Evolutionary conservation across 2,329 filamentous ascomycete genomes (phyloP).

Genomic region (Sporothrix euskadiensis): DNA sequence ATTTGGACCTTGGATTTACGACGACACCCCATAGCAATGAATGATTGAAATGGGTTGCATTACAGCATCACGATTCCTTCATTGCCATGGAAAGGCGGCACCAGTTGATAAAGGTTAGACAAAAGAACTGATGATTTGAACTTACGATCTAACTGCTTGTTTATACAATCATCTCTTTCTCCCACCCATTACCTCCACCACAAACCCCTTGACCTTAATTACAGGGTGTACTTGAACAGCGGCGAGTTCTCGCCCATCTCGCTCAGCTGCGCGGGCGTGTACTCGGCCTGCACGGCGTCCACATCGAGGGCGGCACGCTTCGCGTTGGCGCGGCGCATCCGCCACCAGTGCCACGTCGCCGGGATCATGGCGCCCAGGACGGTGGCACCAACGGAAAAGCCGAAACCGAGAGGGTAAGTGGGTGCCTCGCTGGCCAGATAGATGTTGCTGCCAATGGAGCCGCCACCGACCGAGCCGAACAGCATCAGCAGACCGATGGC

Average conservation of each 20-base stretch:
- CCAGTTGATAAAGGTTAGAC: not conserved
- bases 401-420: conserved; percentile 32
- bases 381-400: conserved; percentile 32
- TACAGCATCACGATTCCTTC: not conserved
- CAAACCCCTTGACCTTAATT: not conserved
- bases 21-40: no score
- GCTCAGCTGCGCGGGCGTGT: conserved; percentile 28
- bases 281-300: conserved; percentile 17
- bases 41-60: not conserved
- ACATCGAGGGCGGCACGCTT: conserved; percentile 22
- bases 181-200: not conserved
- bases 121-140: not conserved
- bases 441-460: conserved; percentile 33
- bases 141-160: no score
- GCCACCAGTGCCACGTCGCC: conserved; percentile 27
- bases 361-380: conserved; percentile 32
- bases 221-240: conserved; percentile 29
- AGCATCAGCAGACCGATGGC: conserved; percentile 33
- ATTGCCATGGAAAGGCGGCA: not conserved
- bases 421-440: conserved; percentile 34
- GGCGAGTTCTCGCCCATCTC: conserved; percentile 31
- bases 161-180: not conserved
- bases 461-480: conserved; percentile 29
- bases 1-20: no score
- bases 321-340: conserved; percentile 27